Evolutionary conservation across 345 rosid genomes (phyloP).

Genomic region (Corchorus olitorius): DNA sequence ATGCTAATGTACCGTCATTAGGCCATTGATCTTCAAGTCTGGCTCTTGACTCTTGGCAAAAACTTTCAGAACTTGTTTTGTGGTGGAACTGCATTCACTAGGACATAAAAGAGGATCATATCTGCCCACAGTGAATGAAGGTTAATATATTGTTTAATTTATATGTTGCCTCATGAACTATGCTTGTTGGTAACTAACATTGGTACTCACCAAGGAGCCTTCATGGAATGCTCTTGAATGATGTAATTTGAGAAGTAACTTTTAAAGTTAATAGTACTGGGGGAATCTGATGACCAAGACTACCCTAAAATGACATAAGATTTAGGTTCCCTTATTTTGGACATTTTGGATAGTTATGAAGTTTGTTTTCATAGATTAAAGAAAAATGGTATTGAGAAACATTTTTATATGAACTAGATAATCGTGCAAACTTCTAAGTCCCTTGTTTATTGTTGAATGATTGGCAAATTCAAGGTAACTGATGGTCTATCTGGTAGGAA

Average conservation of each 20-base stretch:
- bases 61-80: background rate
- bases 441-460: background rate
- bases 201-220: background rate
- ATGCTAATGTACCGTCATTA: background rate
- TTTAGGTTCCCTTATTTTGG: background rate
- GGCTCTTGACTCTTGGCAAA: background rate
- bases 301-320: background rate
- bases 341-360: background rate
- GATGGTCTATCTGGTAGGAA: background rate
- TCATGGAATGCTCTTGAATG: background rate
- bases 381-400: background rate
- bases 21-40: background rate
- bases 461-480: background rate
- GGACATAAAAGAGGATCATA: background rate
- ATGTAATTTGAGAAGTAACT: background rate
- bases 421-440: background rate
- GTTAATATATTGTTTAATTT: background rate
- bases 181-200: background rate
- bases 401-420: background rate
- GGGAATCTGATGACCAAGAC: background rate
- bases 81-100: background rate
- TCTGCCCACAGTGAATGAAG: background rate
- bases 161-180: background rate
- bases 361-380: background rate
- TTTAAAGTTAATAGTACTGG: background rate